Percentiles rank a stretch among this genome's conserved stretches.
Evolutionary conservation across 352 stramenopile species (phyloP).

Genomic region (Pythium chondricola): DNA sequence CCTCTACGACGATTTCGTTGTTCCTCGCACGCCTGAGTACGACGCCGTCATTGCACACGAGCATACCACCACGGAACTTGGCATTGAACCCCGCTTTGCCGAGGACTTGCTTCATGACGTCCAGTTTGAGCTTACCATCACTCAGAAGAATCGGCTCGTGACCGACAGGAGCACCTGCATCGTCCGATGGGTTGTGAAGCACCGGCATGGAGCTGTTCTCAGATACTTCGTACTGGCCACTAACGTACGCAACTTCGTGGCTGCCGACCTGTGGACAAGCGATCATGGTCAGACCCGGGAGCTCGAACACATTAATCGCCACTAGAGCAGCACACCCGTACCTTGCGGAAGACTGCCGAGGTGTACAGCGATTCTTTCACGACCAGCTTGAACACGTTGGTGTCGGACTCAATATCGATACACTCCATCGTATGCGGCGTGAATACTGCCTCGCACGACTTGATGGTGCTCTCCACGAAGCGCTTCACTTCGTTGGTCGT

Average conservation of each 20-base stretch:
- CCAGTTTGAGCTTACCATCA: conserved; percentile 86
- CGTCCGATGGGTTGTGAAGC: conserved; percentile 42
- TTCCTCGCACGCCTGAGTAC: conserved; percentile 82
- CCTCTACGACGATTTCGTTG: conserved; percentile 87
- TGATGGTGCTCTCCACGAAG: conserved; percentile 80
- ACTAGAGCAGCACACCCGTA: conserved; percentile 14
- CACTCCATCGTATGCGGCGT: conserved; percentile 84
- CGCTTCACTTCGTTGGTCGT: conserved; percentile 79
- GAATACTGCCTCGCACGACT: conserved; percentile 82
- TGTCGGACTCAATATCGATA: conserved; percentile 89
- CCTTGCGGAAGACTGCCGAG: conserved; percentile 76
- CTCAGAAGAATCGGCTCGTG: conserved; percentile 83
- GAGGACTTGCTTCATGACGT: conserved; percentile 87
- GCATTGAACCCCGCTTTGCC: conserved; percentile 83
- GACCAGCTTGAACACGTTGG: conserved; percentile 86
- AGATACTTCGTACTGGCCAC: conserved; percentile 51
- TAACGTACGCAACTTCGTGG: conserved; percentile 86
- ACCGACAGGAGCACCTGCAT: conserved; percentile 26
- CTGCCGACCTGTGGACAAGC: conserved; percentile 46
- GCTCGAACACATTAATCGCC: background rate
- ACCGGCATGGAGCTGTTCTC: conserved; percentile 71
- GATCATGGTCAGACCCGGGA: background rate
- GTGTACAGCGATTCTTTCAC: conserved; percentile 86
- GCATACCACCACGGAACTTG: conserved; percentile 86
- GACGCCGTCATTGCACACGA: conserved; percentile 85